Base-by-base conservation (phyloP, 1,284 basidiomycete genomes). In the Apiotrichum brassicae region DNA sequence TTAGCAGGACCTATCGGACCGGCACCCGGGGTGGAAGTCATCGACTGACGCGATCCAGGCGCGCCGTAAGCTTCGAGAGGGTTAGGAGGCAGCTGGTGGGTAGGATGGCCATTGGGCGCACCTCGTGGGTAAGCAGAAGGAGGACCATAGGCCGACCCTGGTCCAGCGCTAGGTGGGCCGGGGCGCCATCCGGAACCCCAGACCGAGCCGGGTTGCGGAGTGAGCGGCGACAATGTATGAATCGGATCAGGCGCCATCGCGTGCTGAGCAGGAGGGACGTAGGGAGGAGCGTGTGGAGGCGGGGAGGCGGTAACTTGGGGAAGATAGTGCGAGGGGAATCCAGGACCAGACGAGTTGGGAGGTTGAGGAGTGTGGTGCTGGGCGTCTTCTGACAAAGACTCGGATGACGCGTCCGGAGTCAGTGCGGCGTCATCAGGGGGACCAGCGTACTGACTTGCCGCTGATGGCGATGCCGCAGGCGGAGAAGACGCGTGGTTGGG, bases 201-300 rank as follows among this genome's bases (percentile, higher is more conserved):
- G n/a, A 56, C 54, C 12, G 48, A 50, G 8, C 43, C 48, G 6
- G 48, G 23, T 24, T 49, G 48, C 12, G 56, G 53, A 6, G 40
- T 22, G n/a, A 32, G 38, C 32, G 48, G 47, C 22, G 51, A 51
- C 28, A 64, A 46, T 6, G 57, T 49, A 54, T 68, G 68, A 16
- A 71, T 71, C 0, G 68, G 68, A 50, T 71, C 68, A 13, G 68
- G 68, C 2, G 68, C 51, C 64, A 69, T 66, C n/a, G 66, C 66
- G 50, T 71, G 67, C 42, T 71, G 68, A 14, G 67, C 66, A 13
- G 68, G 68, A 19, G 68, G 68, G 7, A 71, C 54, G 49, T 71
- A 71, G 7, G 64, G 58, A 1, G 66, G 66, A 13, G 62, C 57
- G 30, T 67, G 62, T 14, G 66, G 67, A 11, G 67, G 67, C 6